Conservation (phyloP, 2,329 filamentous ascomycete species). For the Penicillium sp. region DNA sequence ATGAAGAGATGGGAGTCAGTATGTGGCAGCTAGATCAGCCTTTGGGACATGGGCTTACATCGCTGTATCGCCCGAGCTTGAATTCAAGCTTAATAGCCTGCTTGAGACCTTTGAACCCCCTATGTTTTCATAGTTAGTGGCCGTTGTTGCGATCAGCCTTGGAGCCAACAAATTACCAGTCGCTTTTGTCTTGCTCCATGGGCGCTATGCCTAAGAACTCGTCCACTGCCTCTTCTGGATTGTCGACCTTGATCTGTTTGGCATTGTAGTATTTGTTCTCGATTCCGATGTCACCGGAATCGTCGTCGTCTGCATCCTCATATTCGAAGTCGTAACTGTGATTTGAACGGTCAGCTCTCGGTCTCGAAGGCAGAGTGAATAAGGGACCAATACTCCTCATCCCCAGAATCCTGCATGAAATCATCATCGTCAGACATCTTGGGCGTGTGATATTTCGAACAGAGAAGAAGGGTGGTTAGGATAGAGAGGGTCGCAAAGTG, state of each 20-base stretch:
- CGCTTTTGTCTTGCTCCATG: slow-evolving; percentile 85
- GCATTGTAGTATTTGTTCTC: slow-evolving; percentile 99
- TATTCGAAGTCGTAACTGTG: slow-evolving; percentile 91
- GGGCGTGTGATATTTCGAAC: neutral
- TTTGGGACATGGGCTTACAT: slow-evolving; percentile 54
- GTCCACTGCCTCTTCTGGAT: slow-evolving; percentile 82
- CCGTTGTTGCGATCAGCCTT: slow-evolving; percentile 16
- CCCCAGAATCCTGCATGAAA: slow-evolving; percentile 90
- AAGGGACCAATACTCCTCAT: slow-evolving; percentile 66
- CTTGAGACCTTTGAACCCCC: slow-evolving; percentile 94
- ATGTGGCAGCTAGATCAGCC: neutral
- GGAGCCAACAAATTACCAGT: slow-evolving; percentile 62
- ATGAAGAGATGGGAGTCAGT: slow-evolving; percentile 5
- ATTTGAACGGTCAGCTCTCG: slow-evolving; percentile 26
- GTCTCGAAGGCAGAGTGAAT: slow-evolving; percentile 1
- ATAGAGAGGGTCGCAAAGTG: slow-evolving; percentile 4
- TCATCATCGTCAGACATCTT: slow-evolving; percentile 80
- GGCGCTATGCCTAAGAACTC: slow-evolving; percentile 88
- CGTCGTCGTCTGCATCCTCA: slow-evolving; percentile 87
- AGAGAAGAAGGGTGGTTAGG: slow-evolving; percentile 3
- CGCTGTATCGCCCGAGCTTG: slow-evolving; percentile 80
- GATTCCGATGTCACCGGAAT: slow-evolving; percentile 86
- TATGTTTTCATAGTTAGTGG: slow-evolving; percentile 27
- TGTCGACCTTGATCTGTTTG: slow-evolving; percentile 88
- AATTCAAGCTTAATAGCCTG: slow-evolving; percentile 98